Percentiles rank a stretch among this genome's conserved stretches.
phyloP scores from a whole-genome alignment of 345 rosid species.

The Pugionium cornutum region DNA sequence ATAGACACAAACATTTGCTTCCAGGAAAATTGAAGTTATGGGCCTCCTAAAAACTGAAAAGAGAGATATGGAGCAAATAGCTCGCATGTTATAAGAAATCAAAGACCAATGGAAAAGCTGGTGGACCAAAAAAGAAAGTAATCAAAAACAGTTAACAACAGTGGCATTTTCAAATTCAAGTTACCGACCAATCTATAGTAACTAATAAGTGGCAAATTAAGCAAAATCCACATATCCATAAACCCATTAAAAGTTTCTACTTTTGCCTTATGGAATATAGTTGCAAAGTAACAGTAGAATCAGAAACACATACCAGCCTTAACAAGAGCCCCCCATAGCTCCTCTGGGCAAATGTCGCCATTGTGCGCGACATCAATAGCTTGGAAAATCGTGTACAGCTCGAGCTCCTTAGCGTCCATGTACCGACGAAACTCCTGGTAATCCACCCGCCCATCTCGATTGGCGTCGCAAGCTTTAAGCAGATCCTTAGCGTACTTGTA shows the following conservation, averaged over 20 bases:
- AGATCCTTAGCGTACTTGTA: constrained; percentile 84
- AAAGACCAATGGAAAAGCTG: background rate
- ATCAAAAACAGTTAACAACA: constrained; percentile 7
- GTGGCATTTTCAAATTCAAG: constrained; percentile 4
- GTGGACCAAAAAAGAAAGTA: background rate
- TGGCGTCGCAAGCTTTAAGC: constrained; percentile 70
- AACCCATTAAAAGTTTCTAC: background rate
- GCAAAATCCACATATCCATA: background rate
- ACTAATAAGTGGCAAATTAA: background rate
- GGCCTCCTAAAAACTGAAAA: background rate
- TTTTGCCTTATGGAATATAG: background rate
- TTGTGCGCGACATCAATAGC: constrained; percentile 76
- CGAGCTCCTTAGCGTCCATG: constrained; percentile 87
- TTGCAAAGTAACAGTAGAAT: constrained; percentile 5
- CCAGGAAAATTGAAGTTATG: background rate
- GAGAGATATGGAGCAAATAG: background rate
- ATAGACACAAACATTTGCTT: background rate
- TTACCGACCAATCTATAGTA: background rate
- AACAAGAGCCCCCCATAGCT: constrained; percentile 80
- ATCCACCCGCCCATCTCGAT: constrained; percentile 87
- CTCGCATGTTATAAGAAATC: background rate
- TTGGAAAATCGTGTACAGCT: constrained; percentile 62
- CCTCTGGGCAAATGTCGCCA: constrained; percentile 85
- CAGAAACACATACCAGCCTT: constrained; percentile 64
- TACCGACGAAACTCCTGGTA: constrained; percentile 82